These are phyloP conservation scores for Lactarius vividus DNA, from an alignment of 768 basidiomycete species.

Conservation along the genomic window DNA sequence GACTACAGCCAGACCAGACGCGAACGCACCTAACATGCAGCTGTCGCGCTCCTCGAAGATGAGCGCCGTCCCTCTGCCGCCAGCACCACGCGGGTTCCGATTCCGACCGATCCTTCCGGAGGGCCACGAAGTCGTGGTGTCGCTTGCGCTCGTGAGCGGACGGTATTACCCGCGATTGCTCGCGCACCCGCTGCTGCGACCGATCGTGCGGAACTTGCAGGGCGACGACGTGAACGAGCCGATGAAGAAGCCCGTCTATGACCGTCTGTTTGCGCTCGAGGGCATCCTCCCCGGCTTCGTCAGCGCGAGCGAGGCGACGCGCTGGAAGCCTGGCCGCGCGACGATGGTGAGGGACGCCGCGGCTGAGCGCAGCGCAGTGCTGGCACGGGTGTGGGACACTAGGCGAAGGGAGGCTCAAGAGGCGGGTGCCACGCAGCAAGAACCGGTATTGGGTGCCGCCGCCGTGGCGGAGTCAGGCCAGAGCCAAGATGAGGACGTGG, in stretches of 20 bases:
- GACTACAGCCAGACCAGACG: constrained; percentile 29
- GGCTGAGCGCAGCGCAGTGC: constrained; percentile 41
- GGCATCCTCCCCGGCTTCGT: constrained; percentile 64
- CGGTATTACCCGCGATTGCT: constrained; percentile 78
- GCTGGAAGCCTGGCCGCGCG: constrained; percentile 50
- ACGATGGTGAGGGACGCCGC: constrained; percentile 66
- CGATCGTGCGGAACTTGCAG: constrained; percentile 38
- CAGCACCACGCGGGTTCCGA: constrained; percentile 62
- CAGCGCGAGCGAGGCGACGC: constrained; percentile 68
- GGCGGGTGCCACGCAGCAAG: not conserved
- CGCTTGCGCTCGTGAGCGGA: constrained; percentile 68
- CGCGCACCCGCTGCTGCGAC: constrained; percentile 56
- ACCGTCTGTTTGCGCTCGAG: constrained; percentile 69
- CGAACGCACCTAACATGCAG: constrained; percentile 29
- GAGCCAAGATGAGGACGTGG: not conserved
- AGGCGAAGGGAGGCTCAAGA: constrained; percentile 35
- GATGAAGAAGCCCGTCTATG: constrained; percentile 37
- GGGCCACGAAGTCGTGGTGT: constrained; percentile 63
- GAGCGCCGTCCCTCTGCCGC: constrained; percentile 48
- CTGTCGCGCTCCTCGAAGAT: constrained; percentile 39
- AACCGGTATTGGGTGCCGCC: not conserved
- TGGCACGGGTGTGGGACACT: constrained; percentile 41
- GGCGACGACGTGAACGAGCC: constrained; percentile 35
- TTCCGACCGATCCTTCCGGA: constrained; percentile 66
- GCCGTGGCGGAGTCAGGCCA: not conserved